Percentiles rank a stretch among this genome's conserved stretches.
These are phyloP conservation scores for Claviceps sp. DNA, from an alignment of 2,329 filamentous ascomycete species.

Conservation along the genomic window DNA sequence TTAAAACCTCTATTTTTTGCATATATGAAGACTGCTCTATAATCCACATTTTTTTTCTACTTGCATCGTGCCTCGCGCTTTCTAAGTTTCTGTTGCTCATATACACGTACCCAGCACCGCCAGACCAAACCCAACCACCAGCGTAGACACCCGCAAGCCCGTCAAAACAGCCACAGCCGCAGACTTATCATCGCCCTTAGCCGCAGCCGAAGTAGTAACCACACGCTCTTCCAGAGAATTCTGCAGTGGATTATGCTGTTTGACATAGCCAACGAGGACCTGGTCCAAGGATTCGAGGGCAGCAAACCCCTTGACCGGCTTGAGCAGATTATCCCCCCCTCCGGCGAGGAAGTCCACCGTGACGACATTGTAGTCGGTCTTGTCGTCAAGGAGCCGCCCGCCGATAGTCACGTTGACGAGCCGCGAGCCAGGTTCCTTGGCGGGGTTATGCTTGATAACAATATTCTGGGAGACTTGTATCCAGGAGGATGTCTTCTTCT, in stretches of 20 bases:
- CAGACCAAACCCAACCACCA: background rate
- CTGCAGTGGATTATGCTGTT: slow-evolving; percentile 33
- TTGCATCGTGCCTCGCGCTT: background rate
- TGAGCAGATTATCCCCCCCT: slow-evolving; percentile 50
- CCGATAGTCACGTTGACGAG: slow-evolving; percentile 40
- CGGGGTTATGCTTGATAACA: slow-evolving; percentile 42
- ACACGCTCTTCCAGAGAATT: slow-evolving; percentile 32
- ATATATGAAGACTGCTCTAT: background rate
- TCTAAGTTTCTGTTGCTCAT: background rate
- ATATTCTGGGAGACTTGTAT: slow-evolving; percentile 47
- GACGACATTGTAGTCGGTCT: slow-evolving; percentile 39
- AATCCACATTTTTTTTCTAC: background rate
- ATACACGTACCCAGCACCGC: background rate
- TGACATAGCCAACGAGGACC: slow-evolving; percentile 37
- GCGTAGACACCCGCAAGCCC: background rate
- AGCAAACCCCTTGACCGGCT: slow-evolving; percentile 23
- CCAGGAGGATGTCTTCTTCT: slow-evolving; percentile 39
- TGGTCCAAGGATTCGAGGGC: slow-evolving; percentile 40
- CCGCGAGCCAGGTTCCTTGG: slow-evolving; percentile 31
- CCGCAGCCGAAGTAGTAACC: slow-evolving; percentile 3
- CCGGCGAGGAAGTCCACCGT: slow-evolving; percentile 50
- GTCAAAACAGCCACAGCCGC: background rate
- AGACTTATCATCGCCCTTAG: slow-evolving; percentile 1
- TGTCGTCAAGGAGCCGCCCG: slow-evolving; percentile 31
- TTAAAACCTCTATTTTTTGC: no score